phyloP scores from a whole-genome alignment of 2,329 filamentous ascomycete species.

The Dryadomyces quercus-mongolicae region DNA sequence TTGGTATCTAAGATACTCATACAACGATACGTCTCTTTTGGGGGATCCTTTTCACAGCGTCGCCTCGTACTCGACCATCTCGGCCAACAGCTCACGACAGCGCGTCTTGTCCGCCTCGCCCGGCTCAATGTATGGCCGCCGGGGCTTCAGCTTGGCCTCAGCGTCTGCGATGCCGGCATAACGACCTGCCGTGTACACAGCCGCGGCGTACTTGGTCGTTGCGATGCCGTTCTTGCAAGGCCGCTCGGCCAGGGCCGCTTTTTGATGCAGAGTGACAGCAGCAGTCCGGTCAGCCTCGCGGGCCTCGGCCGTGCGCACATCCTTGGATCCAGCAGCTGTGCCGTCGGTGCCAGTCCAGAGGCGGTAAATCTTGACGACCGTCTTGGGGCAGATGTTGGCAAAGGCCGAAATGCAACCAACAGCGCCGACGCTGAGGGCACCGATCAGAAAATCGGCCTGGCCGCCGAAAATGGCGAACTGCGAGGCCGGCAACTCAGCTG shows the following conservation, averaged over 20 bases:
- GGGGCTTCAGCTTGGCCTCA: conserved; percentile 43
- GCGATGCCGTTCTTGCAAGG: conserved; percentile 56
- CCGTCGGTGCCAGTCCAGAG: conserved; percentile 32
- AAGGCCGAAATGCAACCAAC: conserved; percentile 51
- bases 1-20: not conserved
- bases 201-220: conserved; percentile 55
- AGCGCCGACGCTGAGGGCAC: conserved; percentile 42
- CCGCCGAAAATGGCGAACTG: conserved; percentile 59
- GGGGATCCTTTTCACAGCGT: conserved; percentile 2
- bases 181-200: conserved; percentile 39
- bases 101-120: conserved; percentile 29
- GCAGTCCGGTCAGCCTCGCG: conserved; percentile 41
- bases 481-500: conserved; percentile 33
- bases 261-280: conserved; percentile 47
- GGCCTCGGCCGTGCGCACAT: conserved; percentile 7
- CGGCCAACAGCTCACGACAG: conserved; percentile 27
- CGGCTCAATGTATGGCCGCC: conserved; percentile 47
- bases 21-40: not conserved
- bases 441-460: conserved; percentile 59
- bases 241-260: conserved; percentile 52
- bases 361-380: conserved; percentile 44
- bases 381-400: conserved; percentile 48
- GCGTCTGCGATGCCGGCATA: conserved; percentile 48
- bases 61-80: conserved; percentile 26
- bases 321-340: not conserved